A percentile compares a stretch with the other conserved stretches of the same genome.
Evolutionary conservation across 164 flowering plant species (phyloP).

Genomic region (Cinnamomum micranthum): DNA sequence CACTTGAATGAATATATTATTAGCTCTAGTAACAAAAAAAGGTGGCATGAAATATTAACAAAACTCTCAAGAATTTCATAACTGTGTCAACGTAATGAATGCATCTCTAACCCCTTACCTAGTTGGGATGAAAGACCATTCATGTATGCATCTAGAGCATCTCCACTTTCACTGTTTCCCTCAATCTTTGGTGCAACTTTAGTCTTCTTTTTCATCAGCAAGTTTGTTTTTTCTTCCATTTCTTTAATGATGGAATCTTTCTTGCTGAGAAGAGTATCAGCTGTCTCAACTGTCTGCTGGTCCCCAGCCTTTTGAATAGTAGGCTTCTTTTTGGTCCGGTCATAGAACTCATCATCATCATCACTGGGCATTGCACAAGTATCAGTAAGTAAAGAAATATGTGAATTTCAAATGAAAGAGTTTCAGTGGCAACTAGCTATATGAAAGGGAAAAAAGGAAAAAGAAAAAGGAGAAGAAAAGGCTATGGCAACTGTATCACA

Average conservation of each 20-base stretch:
- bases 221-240: slow-evolving; percentile 53
- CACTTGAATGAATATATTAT: too few relatives aligned
- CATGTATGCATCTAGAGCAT: slow-evolving; percentile 94
- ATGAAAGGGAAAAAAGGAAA: neutral
- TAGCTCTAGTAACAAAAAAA: too few relatives aligned
- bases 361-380: slow-evolving; percentile 43
- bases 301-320: slow-evolving; percentile 42
- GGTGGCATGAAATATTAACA: neutral
- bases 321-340: slow-evolving; percentile 73
- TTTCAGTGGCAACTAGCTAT: neutral
- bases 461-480: neutral
- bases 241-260: slow-evolving; percentile 64
- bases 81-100: too few relatives aligned
- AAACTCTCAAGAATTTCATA: neutral
- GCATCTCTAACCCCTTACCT: slow-evolving; percentile 34
- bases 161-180: slow-evolving; percentile 47
- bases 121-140: slow-evolving; percentile 82
- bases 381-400: neutral
- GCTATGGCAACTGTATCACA: neutral
- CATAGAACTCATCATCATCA: slow-evolving; percentile 98
- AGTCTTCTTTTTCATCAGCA: slow-evolving; percentile 49
- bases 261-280: slow-evolving; percentile 91
- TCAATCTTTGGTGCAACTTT: slow-evolving; percentile 34
- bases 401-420: neutral
- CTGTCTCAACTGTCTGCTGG: slow-evolving; percentile 68